phyloP scores from a whole-genome alignment of 129 eudicot genomes.

The Arctium minus region DNA sequence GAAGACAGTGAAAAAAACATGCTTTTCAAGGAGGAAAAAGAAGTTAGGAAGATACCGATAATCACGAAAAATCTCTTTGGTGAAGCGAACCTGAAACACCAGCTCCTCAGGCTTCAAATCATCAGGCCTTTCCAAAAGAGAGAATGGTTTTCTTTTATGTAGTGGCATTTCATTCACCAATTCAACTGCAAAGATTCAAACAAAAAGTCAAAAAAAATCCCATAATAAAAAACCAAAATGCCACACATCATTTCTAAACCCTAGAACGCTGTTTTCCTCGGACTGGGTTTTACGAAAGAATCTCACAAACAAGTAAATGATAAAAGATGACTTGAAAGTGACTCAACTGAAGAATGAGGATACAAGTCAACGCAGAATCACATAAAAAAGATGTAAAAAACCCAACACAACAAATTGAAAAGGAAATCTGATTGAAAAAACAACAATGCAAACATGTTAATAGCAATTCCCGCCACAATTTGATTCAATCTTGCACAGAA shows the following conservation, averaged over 20 bases:
- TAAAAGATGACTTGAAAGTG: neutral
- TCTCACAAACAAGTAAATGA: neutral
- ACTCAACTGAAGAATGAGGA: conserved; percentile 16
- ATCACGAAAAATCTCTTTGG: conserved; percentile 86
- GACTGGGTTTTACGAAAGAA: neutral
- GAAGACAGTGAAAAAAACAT: neutral
- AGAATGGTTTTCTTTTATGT: conserved; percentile 58
- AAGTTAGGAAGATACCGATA: conserved; percentile 44
- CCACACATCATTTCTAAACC: conserved; percentile 21
- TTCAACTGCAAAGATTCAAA: conserved; percentile 11
- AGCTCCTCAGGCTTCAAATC: conserved; percentile 76
- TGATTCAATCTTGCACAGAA: conserved; percentile 1
- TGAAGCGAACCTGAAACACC: conserved; percentile 79
- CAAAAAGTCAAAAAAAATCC: neutral
- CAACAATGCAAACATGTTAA: conserved; percentile 4
- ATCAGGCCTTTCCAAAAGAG: conserved; percentile 56
- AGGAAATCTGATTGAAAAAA: neutral
- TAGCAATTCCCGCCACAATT: conserved; percentile 37
- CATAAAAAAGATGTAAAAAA: neutral
- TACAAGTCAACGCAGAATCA: neutral
- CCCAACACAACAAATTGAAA: neutral
- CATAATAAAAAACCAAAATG: conserved; percentile 7
- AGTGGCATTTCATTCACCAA: conserved; percentile 66
- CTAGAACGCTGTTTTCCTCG: conserved; percentile 21
- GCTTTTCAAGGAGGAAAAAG: neutral